Base-by-base conservation (phyloP, 2,329 filamentous ascomycete species). In the Scedosporium aurantiacum region DNA sequence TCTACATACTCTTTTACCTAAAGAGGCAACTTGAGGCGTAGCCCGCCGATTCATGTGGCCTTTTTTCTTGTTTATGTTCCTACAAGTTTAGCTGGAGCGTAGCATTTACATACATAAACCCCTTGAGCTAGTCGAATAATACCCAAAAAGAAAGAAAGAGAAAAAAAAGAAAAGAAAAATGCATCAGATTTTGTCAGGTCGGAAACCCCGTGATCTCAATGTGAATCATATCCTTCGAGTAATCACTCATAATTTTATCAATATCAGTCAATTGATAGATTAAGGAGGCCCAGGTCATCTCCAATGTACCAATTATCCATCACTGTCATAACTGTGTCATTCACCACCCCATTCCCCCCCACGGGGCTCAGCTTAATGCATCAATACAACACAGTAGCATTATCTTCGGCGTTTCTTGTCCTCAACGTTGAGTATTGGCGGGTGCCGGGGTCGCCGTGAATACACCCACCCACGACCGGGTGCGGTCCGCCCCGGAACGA, bases 101-200 rank as follows among this genome's bases (percentile, higher is more conserved):
- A 21, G 43, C 43, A 21, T 47, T n/a, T 18, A 47, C 43, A n/a
- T 47, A 47, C 43, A 47, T 47, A 10, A 47, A n/a, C 16, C 43
- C 43, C 43, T 21, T 21, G 43, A 47, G 16, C 43, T 47, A 47
- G 43, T 47, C 18, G 18, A 10, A 47, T 47, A 47, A 47, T 47
- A 59, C 28, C 62, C 57, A 57, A 61, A 62, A 59, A 56, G n/a
- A 21, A 47, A 47, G 43, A 47, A 5, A 21, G n/a, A 47, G 8
- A 47, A 47, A 5, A 5, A 21, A 47, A 47, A 47, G n/a, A 47
- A 21, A 45, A 18, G 8, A 47, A 47, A 47, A 47, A 18, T 47
- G n/a, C 10, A 47, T 47, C 43, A 47, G n/a, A 47, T 21, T 47
- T 21, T 14, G 14, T 8, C n/a, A 5, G 18, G 18, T 21, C 8